Evolutionary conservation across 768 basidiomycete species (phyloP), one percentile per base, ranked within the genome.

Genomic region (Hortiboletus flavorubellus): DNA sequence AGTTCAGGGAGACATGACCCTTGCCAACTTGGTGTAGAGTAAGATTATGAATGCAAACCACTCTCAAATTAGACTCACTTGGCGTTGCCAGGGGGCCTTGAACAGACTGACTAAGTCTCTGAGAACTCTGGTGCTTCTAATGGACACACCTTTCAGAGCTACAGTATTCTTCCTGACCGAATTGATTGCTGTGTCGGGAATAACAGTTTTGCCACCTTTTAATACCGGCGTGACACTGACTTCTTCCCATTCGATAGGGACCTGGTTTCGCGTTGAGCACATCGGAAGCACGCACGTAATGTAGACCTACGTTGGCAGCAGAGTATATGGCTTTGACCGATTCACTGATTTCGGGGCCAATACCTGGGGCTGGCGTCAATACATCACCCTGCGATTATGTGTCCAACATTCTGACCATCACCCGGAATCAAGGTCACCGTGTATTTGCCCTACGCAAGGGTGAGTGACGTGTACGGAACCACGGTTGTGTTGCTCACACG

Each of bases 161-260:
- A 99, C 93, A 16, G 96, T 98, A 76, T 98, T 98, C 77, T 87
- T 91, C 79, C 89, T 94, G 67, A 99, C 89, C 14, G 91, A 93
- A 46, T 80, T 80, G 59, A 99, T 93, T 34, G 97, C 95, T 54
- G 73, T 73, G 59, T 97, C 93, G 31, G 97, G 97, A 68, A 99
- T 98, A 57, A 92, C 92, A 46, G 94, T 97, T 80, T 98, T 97
- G 47, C 97, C 97, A 55, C 87, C 87, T 73, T 93, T 93, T 55
- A 98, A 77, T 51, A 96, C 83, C 12, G 97, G 97, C 8, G 92
- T 89, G 46, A 99, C 97, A 69, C 88, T 91, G 72, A 98, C 96
- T 75, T 98, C 97, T 73, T 99, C 97, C 97, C 97, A 99, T 75
- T 93, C 82, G 65, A 99, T 97, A 43, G 97, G 97, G 26, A 97